phyloP scores from a whole-genome alignment of 768 basidiomycete species.

The Phlebiopsis flavidoalba region DNA sequence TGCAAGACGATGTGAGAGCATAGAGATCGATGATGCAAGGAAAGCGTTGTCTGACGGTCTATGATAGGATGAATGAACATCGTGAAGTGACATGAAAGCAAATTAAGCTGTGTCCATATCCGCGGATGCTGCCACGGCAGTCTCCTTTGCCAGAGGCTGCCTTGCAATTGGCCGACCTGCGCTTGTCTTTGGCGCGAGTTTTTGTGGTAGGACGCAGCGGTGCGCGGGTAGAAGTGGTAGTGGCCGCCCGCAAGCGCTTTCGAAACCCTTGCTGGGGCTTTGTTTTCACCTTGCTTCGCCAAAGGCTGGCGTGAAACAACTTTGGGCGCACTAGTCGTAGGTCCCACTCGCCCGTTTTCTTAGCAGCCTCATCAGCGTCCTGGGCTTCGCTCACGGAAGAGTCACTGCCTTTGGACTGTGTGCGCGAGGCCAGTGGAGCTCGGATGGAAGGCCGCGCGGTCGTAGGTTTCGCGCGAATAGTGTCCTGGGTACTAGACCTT shows the following conservation, averaged over 20 bases:
- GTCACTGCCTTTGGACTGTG: neutral
- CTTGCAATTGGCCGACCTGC: neutral
- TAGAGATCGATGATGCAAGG: neutral
- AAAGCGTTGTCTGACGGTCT: neutral
- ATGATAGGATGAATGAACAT: neutral
- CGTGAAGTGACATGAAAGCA: neutral
- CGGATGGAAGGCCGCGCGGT: neutral
- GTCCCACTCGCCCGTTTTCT: slow-evolving; percentile 14
- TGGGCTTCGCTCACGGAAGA: slow-evolving; percentile 8
- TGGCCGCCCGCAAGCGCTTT: neutral
- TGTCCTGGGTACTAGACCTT: neutral
- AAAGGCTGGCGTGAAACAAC: slow-evolving; percentile 3
- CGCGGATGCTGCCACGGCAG: neutral
- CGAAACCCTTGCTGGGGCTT: neutral
- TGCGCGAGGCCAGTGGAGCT: neutral
- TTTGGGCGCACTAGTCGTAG: neutral
- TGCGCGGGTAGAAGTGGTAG: neutral
- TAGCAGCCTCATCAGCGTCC: slow-evolving; percentile 7
- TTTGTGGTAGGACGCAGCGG: neutral
- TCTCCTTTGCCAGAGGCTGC: neutral
- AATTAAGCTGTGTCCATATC: neutral
- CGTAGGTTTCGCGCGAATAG: slow-evolving; percentile 1
- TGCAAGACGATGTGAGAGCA: neutral
- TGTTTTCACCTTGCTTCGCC: slow-evolving; percentile 1
- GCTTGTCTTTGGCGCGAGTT: neutral